Evolutionary conservation across 2,329 filamentous ascomycete species (phyloP).

Genomic region (Talaromyces pinophilus): DNA sequence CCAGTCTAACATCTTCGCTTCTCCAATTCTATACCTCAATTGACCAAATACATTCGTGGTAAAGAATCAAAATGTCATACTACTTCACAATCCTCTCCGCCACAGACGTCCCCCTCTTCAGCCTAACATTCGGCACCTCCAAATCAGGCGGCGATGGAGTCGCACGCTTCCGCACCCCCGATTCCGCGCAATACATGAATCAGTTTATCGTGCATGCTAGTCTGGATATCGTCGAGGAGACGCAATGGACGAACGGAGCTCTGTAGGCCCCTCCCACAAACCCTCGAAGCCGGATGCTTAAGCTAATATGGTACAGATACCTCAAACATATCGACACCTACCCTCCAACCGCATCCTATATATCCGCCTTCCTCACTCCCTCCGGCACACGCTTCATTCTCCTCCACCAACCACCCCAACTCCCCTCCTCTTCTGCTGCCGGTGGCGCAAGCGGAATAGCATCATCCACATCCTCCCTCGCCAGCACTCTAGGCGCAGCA

Average conservation of each 20-base stretch:
- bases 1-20: not conserved
- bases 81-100: conserved; percentile 97
- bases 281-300: conserved; percentile 20
- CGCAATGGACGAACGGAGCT: conserved; percentile 85
- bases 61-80: conserved; percentile 76
- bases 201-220: conserved; percentile 96
- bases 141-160: conserved; percentile 94
- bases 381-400: conserved; percentile 93
- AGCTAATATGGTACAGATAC: conserved; percentile 61
- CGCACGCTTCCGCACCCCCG: conserved; percentile 83
- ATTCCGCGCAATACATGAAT: conserved; percentile 89
- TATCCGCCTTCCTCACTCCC: conserved; percentile 91
- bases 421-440: conserved; percentile 43
- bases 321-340: conserved; percentile 96
- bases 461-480: conserved; percentile 30
- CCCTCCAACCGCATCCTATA: conserved; percentile 78
- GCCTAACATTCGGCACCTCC: conserved; percentile 94
- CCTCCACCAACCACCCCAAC: conserved; percentile 73
- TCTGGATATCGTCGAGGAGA: conserved; percentile 92
- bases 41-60: not conserved
- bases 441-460: conserved; percentile 25
- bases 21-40: not conserved
- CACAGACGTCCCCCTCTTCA: conserved; percentile 93
- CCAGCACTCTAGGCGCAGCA: conserved; percentile 27
- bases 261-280: conserved; percentile 59